Base-by-base conservation (phyloP, 768 basidiomycete species). In the Rhodotorula kratochvilovae region DNA sequence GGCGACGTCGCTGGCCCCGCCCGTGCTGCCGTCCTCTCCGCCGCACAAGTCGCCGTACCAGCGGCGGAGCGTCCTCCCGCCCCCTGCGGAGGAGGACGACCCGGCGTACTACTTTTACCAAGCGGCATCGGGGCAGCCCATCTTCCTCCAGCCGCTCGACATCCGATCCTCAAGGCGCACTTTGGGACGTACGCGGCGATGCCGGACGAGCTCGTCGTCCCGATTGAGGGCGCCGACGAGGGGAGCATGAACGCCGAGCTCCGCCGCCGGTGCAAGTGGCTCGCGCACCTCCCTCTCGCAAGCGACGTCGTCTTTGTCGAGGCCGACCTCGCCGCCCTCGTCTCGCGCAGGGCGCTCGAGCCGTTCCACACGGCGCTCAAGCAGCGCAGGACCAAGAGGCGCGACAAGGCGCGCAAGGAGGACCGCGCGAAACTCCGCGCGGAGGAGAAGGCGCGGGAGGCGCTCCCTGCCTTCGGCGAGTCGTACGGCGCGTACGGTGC, bases 301-400 rank as follows among this genome's bases (percentile, higher is more conserved):
- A 88, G 91, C 48, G 94, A 98, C 77, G 91, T 97, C 56, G 89
- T 92, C 33, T 97, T 97, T 80, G 83, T 97, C 64, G 94, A 99
- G 81, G 87, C 91, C 15, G 89, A 95, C 78, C 82, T 98, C 27
- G 83, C 85, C 67, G 83, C 83, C 13, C 89, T 94, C 46, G 90
- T 97, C 29, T 77, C 79, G 23, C 88, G 88, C 19, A 68, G 61
- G 10, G 88, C 89, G 0, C 79, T 97, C 65, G 88, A 86, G 83
- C 88, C 85, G 67, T 99, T 96, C 76, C 91, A 93, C 77, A 86
- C 85, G 4, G 86, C 90, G 42, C 83, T 99, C 66, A 89, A 86
- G 81, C 85, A 86, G 81, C 87, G 95, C 42, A 84, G 87, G 2
- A 79, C 85, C 17, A 85, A 89, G 73, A 84, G 92, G 74, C 87